phyloP scores from a whole-genome alignment of 2,329 filamentous ascomycete genomes.

The Aureobasidium sp. region DNA sequence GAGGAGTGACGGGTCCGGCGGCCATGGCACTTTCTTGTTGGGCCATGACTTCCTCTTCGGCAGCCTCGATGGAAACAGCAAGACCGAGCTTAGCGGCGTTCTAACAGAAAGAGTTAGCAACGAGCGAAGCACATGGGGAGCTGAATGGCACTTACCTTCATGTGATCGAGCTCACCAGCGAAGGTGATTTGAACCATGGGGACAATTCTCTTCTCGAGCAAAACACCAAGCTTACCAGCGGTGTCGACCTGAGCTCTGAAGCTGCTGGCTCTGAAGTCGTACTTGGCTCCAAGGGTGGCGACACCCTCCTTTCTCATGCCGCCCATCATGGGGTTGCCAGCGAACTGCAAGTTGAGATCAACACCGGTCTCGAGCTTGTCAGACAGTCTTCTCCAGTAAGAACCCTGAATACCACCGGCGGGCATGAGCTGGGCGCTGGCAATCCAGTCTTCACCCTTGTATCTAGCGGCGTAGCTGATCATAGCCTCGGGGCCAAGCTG shows the following conservation, averaged over 20 bases:
- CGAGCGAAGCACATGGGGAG: background rate
- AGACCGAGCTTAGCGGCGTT: constrained; percentile 92
- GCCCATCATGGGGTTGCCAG: constrained; percentile 63
- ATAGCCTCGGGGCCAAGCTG: constrained; percentile 84
- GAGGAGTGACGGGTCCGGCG: constrained; percentile 41
- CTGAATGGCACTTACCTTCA: constrained; percentile 60
- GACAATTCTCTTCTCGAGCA: constrained; percentile 92
- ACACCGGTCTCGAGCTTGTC: constrained; percentile 96
- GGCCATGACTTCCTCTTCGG: constrained; percentile 78
- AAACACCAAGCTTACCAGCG: constrained; percentile 82
- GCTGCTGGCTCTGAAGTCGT: constrained; percentile 92
- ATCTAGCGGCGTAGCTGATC: constrained; percentile 82
- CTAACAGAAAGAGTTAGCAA: constrained; percentile 40
- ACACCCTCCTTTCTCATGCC: constrained; percentile 76
- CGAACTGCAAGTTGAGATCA: constrained; percentile 84
- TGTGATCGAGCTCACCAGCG: constrained; percentile 92
- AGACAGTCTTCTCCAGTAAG: constrained; percentile 88
- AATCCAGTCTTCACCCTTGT: constrained; percentile 89
- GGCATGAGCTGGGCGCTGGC: constrained; percentile 84
- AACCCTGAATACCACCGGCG: constrained; percentile 79
- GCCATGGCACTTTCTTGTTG: constrained; percentile 58
- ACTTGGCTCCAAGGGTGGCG: constrained; percentile 90
- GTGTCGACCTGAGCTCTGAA: constrained; percentile 96
- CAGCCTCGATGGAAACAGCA: constrained; percentile 83
- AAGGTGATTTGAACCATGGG: constrained; percentile 91